These are phyloP conservation scores for Chytridium lagenaria DNA, from an alignment of 371 early-diverging fungal species.

Conservation along the genomic window DNA sequence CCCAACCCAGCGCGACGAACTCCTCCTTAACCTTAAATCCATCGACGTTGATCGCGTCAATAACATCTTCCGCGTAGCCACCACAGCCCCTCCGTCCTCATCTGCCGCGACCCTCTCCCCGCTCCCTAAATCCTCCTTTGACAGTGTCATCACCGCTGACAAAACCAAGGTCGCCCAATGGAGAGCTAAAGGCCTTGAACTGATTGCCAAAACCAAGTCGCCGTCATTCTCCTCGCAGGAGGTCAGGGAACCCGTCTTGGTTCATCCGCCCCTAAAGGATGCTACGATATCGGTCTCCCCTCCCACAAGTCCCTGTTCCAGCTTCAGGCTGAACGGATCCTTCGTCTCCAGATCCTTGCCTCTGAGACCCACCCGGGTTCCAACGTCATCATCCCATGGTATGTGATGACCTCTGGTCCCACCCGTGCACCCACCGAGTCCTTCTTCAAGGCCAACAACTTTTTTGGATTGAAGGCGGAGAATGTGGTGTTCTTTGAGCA, in stretches of 20 bases:
- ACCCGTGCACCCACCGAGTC: slow-evolving; percentile 78
- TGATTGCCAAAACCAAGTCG: slow-evolving; percentile 90
- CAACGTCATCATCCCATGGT: slow-evolving; percentile 73
- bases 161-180: slow-evolving; percentile 70
- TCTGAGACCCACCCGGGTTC: slow-evolving; percentile 20
- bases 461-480: slow-evolving; percentile 80
- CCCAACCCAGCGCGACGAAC: slow-evolving; percentile 59
- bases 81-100: slow-evolving; percentile 38
- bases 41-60: slow-evolving; percentile 85
- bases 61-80: slow-evolving; percentile 77
- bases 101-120: slow-evolving; percentile 64
- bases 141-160: slow-evolving; percentile 68
- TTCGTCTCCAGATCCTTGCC: slow-evolving; percentile 79
- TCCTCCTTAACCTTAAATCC: slow-evolving; percentile 69
- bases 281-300: slow-evolving; percentile 90
- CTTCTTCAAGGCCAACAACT: slow-evolving; percentile 76
- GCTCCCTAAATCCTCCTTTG: slow-evolving; percentile 76
- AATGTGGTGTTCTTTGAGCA: slow-evolving; percentile 84
- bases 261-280: slow-evolving; percentile 88
- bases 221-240: slow-evolving; percentile 78
- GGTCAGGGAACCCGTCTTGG: slow-evolving; percentile 88
- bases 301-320: slow-evolving; percentile 87
- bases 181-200: slow-evolving; percentile 74
- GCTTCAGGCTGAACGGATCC: slow-evolving; percentile 91
- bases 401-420: slow-evolving; percentile 96